Base-by-base conservation (phyloP, 2,329 filamentous ascomycete genomes). In the Calycina herbarum region DNA sequence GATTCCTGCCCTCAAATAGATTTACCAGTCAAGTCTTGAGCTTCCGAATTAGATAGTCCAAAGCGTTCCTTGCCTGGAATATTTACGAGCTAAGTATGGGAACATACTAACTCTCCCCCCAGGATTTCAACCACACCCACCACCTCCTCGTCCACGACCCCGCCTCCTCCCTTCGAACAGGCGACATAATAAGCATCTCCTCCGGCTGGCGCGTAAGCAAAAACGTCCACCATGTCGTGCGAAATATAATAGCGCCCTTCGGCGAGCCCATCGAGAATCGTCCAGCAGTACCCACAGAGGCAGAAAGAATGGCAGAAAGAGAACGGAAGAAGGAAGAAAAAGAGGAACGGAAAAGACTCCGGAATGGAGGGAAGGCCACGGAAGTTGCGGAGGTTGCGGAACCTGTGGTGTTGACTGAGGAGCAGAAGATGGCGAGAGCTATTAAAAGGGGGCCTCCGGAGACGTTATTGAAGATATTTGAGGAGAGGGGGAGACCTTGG, bases 71-170 rank as follows among this genome's bases (percentile, higher is more conserved):
- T 33, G 5, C 31, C 31, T 5, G 6, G 31, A 33, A 33, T 33
- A n/a, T n/a, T n/a, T n/a, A n/a, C n/a, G n/a, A n/a, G n/a, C 6
- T 1, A 33, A 33, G 31, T 33, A 31, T 33, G 31, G 31, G 5
- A 33, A 7, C 5, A 33, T 33, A 7, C 54, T 62, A 24, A 56
- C 42, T 24, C n/a, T 35, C n/a, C 27, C 17, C 31, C 17, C 70
- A 90, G 88, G 81, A 84, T 80, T 94, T 90, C 77, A 84, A 88
- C 73, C 45, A 84, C 57, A 85, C 86, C 27, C 81, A 83, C 69
- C 84, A 86, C 70, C 84, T 89, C 75, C 86, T 94, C 35, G 91
- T 94, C 45, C 90, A 93, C 80, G 92, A 95, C 77, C 92, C 92
- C 33, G 86, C 86, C 77, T 85, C 87, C 71, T 93, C 90, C 31